Percentiles rank a stretch among this genome's conserved stretches.
phyloP scores from a whole-genome alignment of 331 rosid genomes.

The Prunus yedoensis region DNA sequence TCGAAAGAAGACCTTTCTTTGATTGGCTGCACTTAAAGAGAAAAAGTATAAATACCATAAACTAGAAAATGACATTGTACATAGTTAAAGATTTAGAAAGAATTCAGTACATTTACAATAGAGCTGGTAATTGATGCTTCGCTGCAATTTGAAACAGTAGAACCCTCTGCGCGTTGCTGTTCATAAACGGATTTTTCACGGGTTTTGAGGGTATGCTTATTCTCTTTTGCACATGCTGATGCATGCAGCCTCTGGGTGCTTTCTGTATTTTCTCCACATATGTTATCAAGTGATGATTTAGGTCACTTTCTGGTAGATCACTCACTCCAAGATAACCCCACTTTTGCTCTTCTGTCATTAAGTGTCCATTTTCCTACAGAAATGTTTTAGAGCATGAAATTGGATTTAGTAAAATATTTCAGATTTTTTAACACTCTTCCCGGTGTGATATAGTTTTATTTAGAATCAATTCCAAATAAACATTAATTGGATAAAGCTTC shows the following conservation, averaged over 20 bases:
- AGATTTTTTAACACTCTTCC: not conserved
- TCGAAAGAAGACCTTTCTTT: slow-evolving; percentile 35
- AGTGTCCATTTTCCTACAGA: slow-evolving; percentile 40
- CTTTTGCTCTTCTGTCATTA: slow-evolving; percentile 26
- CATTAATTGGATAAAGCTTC: not conserved
- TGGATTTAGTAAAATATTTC: not conserved
- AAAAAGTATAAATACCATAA: slow-evolving; percentile 17
- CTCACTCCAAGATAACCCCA: slow-evolving; percentile 24
- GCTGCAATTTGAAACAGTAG: slow-evolving; percentile 24
- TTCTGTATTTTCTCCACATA: slow-evolving; percentile 22
- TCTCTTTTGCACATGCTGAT: slow-evolving; percentile 24
- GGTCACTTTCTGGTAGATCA: slow-evolving; percentile 25
- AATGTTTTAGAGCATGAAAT: slow-evolving; percentile 2
- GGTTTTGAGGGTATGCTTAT: slow-evolving; percentile 32
- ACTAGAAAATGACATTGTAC: not conserved
- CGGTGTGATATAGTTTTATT: not conserved
- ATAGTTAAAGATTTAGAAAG: not conserved
- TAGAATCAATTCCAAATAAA: not conserved
- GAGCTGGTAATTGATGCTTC: slow-evolving; percentile 27
- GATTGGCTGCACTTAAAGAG: slow-evolving; percentile 49
- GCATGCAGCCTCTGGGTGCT: slow-evolving; percentile 22
- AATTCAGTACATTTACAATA: slow-evolving; percentile 23
- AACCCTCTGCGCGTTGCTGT: slow-evolving; percentile 14
- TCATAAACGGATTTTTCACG: slow-evolving; percentile 28
- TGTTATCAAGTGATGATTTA: slow-evolving; percentile 26